These are phyloP conservation scores for Chloranthus sessilifolius DNA, from an alignment of 164 flowering plant species.

Conservation along the genomic window DNA sequence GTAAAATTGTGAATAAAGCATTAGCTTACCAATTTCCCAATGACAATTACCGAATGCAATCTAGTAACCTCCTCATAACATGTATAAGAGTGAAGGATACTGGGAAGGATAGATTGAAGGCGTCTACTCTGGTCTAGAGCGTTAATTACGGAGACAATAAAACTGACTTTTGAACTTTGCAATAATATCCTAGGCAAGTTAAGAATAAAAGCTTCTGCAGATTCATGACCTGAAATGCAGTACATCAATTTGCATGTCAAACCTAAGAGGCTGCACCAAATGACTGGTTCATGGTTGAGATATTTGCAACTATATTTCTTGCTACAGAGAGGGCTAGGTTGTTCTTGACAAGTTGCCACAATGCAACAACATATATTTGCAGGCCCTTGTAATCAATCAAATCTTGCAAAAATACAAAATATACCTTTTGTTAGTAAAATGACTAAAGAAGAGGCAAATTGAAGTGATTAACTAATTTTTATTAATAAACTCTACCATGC, in stretches of 20 bases:
- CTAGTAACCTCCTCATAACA: conserved; percentile 49
- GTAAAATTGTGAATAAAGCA: too few species aligned
- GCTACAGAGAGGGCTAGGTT: conserved; percentile 52
- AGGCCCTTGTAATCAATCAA: conserved; percentile 57
- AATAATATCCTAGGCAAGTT: conserved; percentile 65
- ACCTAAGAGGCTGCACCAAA: conserved; percentile 39
- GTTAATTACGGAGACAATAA: conserved; percentile 56
- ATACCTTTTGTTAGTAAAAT: not conserved
- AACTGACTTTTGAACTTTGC: conserved; percentile 60
- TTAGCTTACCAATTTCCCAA: conserved; percentile 58
- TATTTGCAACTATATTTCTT: conserved; percentile 43
- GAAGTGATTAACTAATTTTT: not conserved
- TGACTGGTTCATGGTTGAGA: conserved; percentile 39
- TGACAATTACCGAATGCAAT: conserved; percentile 69
- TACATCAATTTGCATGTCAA: conserved; percentile 70
- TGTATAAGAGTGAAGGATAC: conserved; percentile 32
- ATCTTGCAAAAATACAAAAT: conserved; percentile 37
- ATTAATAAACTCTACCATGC: too few species aligned
- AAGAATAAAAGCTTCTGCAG: conserved; percentile 48
- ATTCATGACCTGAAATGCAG: conserved; percentile 54
- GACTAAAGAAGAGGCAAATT: not conserved
- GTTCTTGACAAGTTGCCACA: conserved; percentile 68
- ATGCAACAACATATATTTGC: conserved; percentile 72
- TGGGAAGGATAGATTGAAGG: conserved; percentile 51
- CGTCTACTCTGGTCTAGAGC: conserved; percentile 51